Evolutionary conservation across 78 protist genomes (phyloP).

Genomic region (Anaeramoeba ignava): DNA sequence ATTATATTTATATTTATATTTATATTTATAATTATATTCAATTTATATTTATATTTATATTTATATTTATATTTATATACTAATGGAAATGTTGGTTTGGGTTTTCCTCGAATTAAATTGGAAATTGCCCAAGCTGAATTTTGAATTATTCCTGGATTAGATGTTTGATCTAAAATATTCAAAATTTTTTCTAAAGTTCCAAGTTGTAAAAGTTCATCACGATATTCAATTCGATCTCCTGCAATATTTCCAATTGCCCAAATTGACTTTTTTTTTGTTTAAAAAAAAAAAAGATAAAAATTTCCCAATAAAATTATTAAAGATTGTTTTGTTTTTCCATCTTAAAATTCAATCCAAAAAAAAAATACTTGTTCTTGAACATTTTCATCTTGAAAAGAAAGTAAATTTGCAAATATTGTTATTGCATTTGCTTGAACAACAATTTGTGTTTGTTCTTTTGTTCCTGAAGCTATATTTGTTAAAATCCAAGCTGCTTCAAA

Average conservation of each 20-base stretch:
- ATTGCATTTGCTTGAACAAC: background rate
- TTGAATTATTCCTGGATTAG: background rate
- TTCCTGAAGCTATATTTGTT: slow-evolving; percentile 24
- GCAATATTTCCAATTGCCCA: slow-evolving; percentile 22
- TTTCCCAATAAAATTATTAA: too few species aligned
- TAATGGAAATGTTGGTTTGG: background rate
- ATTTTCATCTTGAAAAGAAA: background rate
- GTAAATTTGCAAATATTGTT: slow-evolving; percentile 6
- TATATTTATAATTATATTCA: too few species aligned
- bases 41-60: too few species aligned
- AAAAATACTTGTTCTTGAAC: slow-evolving; percentile 12
- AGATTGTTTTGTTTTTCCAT: too few species aligned
- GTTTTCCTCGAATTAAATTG: slow-evolving; percentile 15
- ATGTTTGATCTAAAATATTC: background rate
- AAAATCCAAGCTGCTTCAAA: slow-evolving; percentile 29
- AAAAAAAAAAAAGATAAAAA: too few species aligned
- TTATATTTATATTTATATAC: background rate
- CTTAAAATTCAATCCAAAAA: background rate
- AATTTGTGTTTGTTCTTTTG: background rate
- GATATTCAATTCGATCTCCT: slow-evolving; percentile 4
- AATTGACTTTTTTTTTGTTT: background rate
- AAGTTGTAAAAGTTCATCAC: slow-evolving; percentile 1
- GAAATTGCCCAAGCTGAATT: background rate
- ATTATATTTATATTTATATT: too few species aligned
- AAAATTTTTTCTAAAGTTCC: background rate